These are phyloP conservation scores for Lachnellula arida DNA, from an alignment of 2,329 filamentous ascomycete species.

Conservation along the genomic window DNA sequence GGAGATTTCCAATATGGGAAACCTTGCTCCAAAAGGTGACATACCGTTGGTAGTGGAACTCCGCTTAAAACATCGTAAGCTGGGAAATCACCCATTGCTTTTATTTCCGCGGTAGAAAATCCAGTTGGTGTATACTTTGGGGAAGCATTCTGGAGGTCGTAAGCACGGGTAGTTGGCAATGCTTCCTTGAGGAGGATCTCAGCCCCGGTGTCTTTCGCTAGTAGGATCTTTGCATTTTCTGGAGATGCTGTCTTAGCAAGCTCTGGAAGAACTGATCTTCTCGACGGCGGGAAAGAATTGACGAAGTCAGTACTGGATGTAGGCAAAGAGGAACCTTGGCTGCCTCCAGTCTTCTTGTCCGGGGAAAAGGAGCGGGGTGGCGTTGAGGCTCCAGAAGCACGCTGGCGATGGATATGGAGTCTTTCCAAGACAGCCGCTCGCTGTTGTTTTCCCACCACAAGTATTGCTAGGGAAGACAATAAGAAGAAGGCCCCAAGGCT, in stretches of 20 bases:
- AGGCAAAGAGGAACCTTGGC: neutral
- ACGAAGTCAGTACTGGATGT: slow-evolving; percentile 16
- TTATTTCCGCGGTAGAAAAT: slow-evolving; percentile 66
- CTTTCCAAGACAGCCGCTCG: slow-evolving; percentile 22
- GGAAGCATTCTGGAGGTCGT: slow-evolving; percentile 22
- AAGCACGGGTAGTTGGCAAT: slow-evolving; percentile 23
- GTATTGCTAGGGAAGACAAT: slow-evolving; percentile 14
- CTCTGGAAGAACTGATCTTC: slow-evolving; percentile 23
- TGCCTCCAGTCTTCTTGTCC: slow-evolving; percentile 11
- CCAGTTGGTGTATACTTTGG: slow-evolving; percentile 58
- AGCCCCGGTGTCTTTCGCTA: slow-evolving; percentile 12
- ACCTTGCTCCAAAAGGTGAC: too few species aligned
- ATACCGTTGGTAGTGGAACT: slow-evolving; percentile 56
- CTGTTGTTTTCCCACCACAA: slow-evolving; percentile 22
- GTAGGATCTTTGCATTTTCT: slow-evolving; percentile 16
- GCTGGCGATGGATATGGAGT: slow-evolving; percentile 25
- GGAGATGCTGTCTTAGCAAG: slow-evolving; percentile 19
- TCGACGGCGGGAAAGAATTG: slow-evolving; percentile 27
- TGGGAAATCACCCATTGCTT: slow-evolving; percentile 68
- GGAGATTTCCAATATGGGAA: too few species aligned
- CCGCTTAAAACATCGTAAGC: slow-evolving; percentile 73
- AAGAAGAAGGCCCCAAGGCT: slow-evolving; percentile 24
- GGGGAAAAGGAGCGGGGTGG: slow-evolving; percentile 30
- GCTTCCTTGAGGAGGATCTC: slow-evolving; percentile 19
- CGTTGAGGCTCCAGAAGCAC: slow-evolving; percentile 29